phyloP scores from a whole-genome alignment of 495 filamentous ascomycete species.

The Aspergillus funiculosus region DNA sequence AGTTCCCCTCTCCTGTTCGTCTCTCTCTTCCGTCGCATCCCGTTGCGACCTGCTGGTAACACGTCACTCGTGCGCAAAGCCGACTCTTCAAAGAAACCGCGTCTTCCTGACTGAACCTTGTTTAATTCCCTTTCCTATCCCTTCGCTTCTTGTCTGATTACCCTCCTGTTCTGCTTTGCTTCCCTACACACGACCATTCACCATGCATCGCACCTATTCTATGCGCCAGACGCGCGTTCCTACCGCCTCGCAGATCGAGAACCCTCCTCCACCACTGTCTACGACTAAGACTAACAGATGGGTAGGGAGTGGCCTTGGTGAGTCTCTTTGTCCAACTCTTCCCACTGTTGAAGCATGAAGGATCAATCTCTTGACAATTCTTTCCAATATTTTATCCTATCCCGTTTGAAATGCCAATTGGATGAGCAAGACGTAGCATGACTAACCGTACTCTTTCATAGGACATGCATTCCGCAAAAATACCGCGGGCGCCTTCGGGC shows the following conservation, averaged over 20 bases:
- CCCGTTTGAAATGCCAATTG: background rate
- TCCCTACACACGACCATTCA: slow-evolving; percentile 8
- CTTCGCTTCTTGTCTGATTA: slow-evolving; percentile 11
- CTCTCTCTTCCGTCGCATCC: slow-evolving; percentile 33
- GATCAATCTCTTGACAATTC: too few species aligned
- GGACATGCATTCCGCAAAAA: slow-evolving; percentile 92
- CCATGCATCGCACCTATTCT: slow-evolving; percentile 97
- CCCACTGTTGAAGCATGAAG: background rate
- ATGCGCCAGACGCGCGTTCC: slow-evolving; percentile 96
- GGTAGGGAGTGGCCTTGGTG: slow-evolving; percentile 85
- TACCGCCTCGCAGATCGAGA: slow-evolving; percentile 83
- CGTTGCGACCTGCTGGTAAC: slow-evolving; percentile 19
- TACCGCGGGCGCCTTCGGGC: slow-evolving; percentile 88
- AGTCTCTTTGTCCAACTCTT: slow-evolving; percentile 30
- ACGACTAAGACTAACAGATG: slow-evolving; percentile 83
- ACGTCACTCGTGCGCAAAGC: slow-evolving; percentile 43
- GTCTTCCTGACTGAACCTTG: slow-evolving; percentile 14
- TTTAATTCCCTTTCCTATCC: slow-evolving; percentile 15
- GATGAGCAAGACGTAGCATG: background rate
- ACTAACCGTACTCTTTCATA: slow-evolving; percentile 28
- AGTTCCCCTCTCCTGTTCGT: slow-evolving; percentile 12
- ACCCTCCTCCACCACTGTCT: slow-evolving; percentile 86
- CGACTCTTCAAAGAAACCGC: slow-evolving; percentile 16
- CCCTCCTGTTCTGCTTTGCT: background rate
- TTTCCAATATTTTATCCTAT: background rate